phyloP scores from a whole-genome alignment of 1,284 basidiomycete species.

The Neolentinus lepideus region DNA sequence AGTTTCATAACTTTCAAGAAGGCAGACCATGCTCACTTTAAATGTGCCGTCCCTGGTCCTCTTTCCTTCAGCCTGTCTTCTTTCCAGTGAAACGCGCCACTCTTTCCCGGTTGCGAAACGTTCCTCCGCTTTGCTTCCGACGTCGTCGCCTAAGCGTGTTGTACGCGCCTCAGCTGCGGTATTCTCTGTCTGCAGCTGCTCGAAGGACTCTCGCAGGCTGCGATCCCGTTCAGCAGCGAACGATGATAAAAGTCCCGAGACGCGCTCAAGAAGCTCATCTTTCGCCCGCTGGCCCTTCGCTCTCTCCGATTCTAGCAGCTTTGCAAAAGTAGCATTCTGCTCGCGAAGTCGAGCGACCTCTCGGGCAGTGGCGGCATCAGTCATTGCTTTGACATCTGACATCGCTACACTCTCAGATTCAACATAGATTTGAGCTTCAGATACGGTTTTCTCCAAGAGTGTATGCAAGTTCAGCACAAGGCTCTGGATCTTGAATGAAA shows the following conservation, averaged over 20 bases:
- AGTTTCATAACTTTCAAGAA: not conserved
- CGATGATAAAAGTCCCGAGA: slow-evolving; percentile 64
- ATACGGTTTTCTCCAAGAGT: slow-evolving; percentile 54
- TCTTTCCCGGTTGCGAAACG: slow-evolving; percentile 33
- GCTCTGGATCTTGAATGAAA: slow-evolving; percentile 32
- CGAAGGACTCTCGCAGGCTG: slow-evolving; percentile 56
- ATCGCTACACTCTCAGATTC: slow-evolving; percentile 46
- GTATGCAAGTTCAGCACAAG: slow-evolving; percentile 42
- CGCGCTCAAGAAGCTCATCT: slow-evolving; percentile 64
- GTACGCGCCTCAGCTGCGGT: slow-evolving; percentile 44
- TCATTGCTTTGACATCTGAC: slow-evolving; percentile 41
- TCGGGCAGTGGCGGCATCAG: slow-evolving; percentile 41
- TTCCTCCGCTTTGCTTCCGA: slow-evolving; percentile 37
- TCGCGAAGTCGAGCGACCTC: slow-evolving; percentile 63
- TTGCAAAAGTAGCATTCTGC: slow-evolving; percentile 66
- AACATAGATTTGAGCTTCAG: slow-evolving; percentile 52
- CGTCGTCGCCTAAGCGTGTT: slow-evolving; percentile 37
- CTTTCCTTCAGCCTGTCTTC: slow-evolving; percentile 43
- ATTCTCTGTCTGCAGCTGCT: slow-evolving; percentile 49
- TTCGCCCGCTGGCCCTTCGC: slow-evolving; percentile 58
- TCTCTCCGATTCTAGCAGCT: slow-evolving; percentile 63
- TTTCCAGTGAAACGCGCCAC: slow-evolving; percentile 35
- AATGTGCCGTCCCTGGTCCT: slow-evolving; percentile 48
- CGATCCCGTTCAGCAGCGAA: slow-evolving; percentile 67
- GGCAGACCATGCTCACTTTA: slow-evolving; percentile 39